Evolutionary conservation across 2,329 filamentous ascomycete genomes (phyloP).

Genomic region (Thelonectria blattea): DNA sequence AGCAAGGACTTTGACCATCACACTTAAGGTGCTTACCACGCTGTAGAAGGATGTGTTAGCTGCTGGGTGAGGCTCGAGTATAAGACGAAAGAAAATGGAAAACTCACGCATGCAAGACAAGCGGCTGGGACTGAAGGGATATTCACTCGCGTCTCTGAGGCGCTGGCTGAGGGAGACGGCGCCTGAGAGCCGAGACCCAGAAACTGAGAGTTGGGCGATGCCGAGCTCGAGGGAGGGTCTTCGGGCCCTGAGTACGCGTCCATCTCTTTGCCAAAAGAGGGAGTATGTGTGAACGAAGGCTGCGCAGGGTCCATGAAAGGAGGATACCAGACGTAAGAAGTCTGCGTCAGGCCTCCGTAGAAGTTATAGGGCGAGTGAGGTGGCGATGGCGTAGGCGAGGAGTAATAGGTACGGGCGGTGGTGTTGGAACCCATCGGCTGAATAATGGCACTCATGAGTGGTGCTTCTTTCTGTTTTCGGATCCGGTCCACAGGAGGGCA

Average conservation of each 20-base stretch:
- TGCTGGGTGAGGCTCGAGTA: background rate
- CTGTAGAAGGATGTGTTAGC: constrained; percentile 42
- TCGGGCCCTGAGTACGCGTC: constrained; percentile 25
- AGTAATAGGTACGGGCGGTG: constrained; percentile 18
- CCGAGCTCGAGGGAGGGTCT: constrained; percentile 30
- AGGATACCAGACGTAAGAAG: constrained; percentile 28
- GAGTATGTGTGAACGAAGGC: constrained; percentile 13
- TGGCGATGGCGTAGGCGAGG: constrained; percentile 24
- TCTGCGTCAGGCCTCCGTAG: constrained; percentile 23
- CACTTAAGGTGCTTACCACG: constrained; percentile 76
- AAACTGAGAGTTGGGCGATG: constrained; percentile 34
- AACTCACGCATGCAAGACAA: constrained; percentile 61
- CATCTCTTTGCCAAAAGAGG: constrained; percentile 19
- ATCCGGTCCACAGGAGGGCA: background rate
- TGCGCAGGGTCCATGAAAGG: constrained; percentile 21
- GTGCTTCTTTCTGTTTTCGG: constrained; percentile 12
- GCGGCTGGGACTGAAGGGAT: constrained; percentile 54
- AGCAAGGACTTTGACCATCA: constrained; percentile 72
- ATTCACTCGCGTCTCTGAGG: constrained; percentile 35
- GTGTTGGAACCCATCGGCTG: constrained; percentile 18
- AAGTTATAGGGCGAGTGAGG: constrained; percentile 25
- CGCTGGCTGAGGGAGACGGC: constrained; percentile 28
- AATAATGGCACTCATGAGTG: constrained; percentile 21
- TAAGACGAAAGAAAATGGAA: background rate
- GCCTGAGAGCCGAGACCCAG: constrained; percentile 22